Evolutionary conservation across 352 stramenopile species (phyloP), one percentile per base, ranked within the genome.

Genomic region (Phytophthora cryptogea): DNA sequence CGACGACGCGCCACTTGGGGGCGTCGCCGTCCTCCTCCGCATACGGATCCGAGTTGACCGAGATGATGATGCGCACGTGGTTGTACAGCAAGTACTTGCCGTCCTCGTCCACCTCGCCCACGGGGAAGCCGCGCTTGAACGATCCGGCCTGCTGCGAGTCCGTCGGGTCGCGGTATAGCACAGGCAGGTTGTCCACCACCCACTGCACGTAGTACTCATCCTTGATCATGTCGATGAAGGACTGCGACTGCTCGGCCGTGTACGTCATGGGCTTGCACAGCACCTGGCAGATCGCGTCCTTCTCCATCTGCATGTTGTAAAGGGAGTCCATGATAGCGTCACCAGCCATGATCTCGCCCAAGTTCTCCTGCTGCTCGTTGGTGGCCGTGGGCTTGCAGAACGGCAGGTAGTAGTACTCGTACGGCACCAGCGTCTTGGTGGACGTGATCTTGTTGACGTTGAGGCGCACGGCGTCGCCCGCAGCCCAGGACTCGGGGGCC

Each of bases 371-470:
- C 62, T 95, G 76, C 67, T 94, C 86, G 39, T 93, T 81, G 20
- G 89, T 96, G 55, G 74, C 55, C 55, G 79, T 74, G 16, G 86
- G 83, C 60, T 83, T 80, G 77, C 91, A 99, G 66, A 87, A 98
- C 51, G 95, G 96, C 26, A 99, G 78, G 70, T 98, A 96, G 79
- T 99, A 99, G 74, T 99, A 99, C 74, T 99, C 96, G 74, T 98
- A 99, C 41, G 97, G 97, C 54, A 99, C 84, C 55, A 99, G 92
- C 44, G 97, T 99, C 73, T 99, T 98, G 40, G 92, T 97, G 33
- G 90, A 98, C 58, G 97, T 98, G 61, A 99, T 97, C 72, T 98
- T 96, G 86, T 99, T 99, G 13, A 99, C 97, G 63, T 98, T 98
- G 41, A 98, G 90, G 33, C 80, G 78, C 33, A 99, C 76, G 45